Evolutionary conservation across 108 stramenopile genomes (phyloP).

Genomic region (Fistulifera pelliculosa): DNA sequence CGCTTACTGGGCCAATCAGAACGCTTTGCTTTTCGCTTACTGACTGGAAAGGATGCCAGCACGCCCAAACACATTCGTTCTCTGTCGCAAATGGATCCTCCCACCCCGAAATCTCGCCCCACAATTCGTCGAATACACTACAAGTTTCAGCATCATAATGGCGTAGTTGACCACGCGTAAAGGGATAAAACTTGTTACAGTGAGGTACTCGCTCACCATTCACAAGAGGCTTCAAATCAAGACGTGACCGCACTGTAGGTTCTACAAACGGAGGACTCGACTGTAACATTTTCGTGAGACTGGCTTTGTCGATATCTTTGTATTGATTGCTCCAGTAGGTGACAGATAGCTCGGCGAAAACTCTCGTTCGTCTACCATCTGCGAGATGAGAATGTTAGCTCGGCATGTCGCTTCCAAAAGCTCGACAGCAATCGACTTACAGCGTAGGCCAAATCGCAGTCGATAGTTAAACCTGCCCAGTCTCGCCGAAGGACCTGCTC

Average conservation of each 20-base stretch:
- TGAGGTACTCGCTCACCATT: slow-evolving; percentile 14
- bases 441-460: slow-evolving; percentile 61
- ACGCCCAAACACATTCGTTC: not conserved
- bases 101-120: slow-evolving; percentile 58
- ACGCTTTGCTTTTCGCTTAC: not conserved
- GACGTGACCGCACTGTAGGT: slow-evolving; percentile 39
- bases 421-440: no score
- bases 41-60: not conserved
- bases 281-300: slow-evolving; percentile 25
- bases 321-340: slow-evolving; percentile 61
- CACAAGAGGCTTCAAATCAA: not conserved
- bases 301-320: slow-evolving; percentile 35
- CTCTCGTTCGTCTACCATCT: slow-evolving; percentile 66
- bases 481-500: slow-evolving; percentile 52
- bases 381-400: no score
- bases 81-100: slow-evolving; percentile 30
- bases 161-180: slow-evolving; percentile 65
- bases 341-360: slow-evolving; percentile 81
- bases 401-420: no score
- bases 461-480: slow-evolving; percentile 58
- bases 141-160: slow-evolving; percentile 49
- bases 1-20: not conserved
- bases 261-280: slow-evolving; percentile 66
- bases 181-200: slow-evolving; percentile 85
- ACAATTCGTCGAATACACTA: slow-evolving; percentile 38